phyloP scores from a whole-genome alignment of 441 rosid genomes.

The Adansonia rubrostipa region DNA sequence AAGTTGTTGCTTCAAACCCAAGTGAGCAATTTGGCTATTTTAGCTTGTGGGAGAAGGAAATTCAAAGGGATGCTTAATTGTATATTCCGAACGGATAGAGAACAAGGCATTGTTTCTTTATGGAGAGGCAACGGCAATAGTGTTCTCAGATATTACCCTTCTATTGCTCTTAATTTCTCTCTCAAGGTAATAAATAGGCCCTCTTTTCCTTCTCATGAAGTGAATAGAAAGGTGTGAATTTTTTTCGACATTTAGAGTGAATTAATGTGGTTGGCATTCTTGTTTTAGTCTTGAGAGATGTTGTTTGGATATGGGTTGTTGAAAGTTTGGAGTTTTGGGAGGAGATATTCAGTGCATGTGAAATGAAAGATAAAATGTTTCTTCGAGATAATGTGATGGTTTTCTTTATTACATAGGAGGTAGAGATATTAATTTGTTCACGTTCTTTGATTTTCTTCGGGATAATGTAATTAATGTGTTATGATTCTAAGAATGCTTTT shows the following conservation, averaged over 20 bases:
- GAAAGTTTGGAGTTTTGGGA: neutral
- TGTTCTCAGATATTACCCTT: conserved; percentile 90
- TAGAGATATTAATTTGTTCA: neutral
- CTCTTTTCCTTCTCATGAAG: neutral
- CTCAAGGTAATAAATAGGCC: conserved; percentile 57
- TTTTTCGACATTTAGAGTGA: neutral
- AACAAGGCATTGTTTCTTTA: conserved; percentile 80
- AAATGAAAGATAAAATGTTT: conserved; percentile 40
- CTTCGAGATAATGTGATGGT: neutral
- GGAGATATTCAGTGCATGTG: conserved; percentile 23
- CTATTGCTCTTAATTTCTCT: conserved; percentile 97
- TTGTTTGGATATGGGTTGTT: conserved; percentile 17
- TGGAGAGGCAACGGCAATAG: conserved; percentile 98
- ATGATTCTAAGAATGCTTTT: neutral
- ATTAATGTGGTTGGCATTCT: neutral
- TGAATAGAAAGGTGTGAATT: conserved; percentile 1
- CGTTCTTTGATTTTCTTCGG: too few relatives aligned
- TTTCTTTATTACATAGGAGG: neutral
- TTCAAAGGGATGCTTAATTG: conserved; percentile 93
- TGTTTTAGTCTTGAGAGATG: neutral
- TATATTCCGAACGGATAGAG: conserved; percentile 71
- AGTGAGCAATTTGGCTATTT: conserved; percentile 85
- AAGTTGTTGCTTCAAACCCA: conserved; percentile 90
- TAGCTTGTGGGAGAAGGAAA: conserved; percentile 56
- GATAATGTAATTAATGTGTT: neutral